Evolutionary conservation across 805 yeast species (phyloP), one percentile per base, ranked within the genome.

Genomic region (Naumovozyma dairenensis): DNA sequence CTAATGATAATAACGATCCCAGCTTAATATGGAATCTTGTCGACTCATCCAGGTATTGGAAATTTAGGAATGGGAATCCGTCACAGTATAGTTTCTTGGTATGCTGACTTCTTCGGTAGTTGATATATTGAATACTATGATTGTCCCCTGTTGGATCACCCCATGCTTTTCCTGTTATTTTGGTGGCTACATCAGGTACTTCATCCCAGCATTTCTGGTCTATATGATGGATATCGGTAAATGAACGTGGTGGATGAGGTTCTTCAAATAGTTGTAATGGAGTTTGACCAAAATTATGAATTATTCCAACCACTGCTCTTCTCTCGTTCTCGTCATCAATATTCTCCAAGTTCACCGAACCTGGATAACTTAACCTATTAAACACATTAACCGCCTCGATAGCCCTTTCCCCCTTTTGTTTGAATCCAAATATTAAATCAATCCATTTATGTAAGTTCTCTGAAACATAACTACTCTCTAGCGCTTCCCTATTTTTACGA

Each of bases 251-350:
- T 1, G 80, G 78, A 54, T 85, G 95, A 0, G 86, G 79, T 33
- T 68, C 69, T 13, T 60, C 62, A 45, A 86, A 83, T 8, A 86
- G 60, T 45, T 80, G 82, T 31, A 70, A 50, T 1, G 96, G 96
- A 0, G 94, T 85, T 51, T 85, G 96, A 0, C 96, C 96, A 65
- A 85, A 85, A 55, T 85, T 85, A 51, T 86, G 92, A 33, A 85
- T 85, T 45, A 81, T 80, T 2, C 94, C 87, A 16, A 84, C 80
- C 3, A 80, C 67, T 1, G 94, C 89, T 25, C 75, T 65, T 42
- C 77, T 68, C 55, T 85, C 94, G 40, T 70, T 66, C 24, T 76
- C 84, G 49, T 84, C 87, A 39, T 72, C 66, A 36, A 85, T 78
- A 16, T 66, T 67, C 40, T 83, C 94, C 34, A 85, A 59, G 51